phyloP scores from a whole-genome alignment of 257 asterid species.

The Anisodus tanguticus region DNA sequence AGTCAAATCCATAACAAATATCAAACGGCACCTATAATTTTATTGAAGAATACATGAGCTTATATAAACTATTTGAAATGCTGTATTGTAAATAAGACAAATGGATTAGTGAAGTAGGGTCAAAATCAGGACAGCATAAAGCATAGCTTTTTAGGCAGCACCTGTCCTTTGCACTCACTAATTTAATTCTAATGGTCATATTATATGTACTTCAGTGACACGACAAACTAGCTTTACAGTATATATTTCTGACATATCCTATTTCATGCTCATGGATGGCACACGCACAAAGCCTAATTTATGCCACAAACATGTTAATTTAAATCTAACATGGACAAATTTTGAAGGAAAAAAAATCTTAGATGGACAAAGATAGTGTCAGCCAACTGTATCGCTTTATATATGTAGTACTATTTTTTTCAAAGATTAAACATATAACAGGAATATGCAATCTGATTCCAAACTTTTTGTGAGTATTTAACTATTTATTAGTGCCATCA shows the following conservation, averaged over 20 bases:
- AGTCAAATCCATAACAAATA: not conserved
- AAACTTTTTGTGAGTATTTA: not conserved
- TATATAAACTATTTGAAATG: not conserved
- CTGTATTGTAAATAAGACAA: not conserved
- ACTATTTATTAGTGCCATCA: not conserved
- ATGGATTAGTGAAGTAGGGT: not conserved
- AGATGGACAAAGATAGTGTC: constrained; percentile 21
- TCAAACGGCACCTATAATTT: not conserved
- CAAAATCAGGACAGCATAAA: not conserved
- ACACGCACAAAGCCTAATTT: not conserved
- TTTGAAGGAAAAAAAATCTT: not conserved
- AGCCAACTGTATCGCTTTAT: not conserved
- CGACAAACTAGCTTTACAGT: not conserved
- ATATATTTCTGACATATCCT: not conserved
- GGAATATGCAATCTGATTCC: not conserved
- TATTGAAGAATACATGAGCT: not conserved
- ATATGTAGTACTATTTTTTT: too few species aligned
- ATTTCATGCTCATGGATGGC: constrained; percentile 9
- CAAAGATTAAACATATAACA: not conserved
- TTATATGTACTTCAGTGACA: not conserved
- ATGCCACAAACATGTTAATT: not conserved
- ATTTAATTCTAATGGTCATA: not conserved
- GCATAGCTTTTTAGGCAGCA: not conserved
- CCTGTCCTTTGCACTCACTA: not conserved
- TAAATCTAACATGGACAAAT: not conserved